phyloP scores from a whole-genome alignment of 169 alveolate species.

The Plasmodium ovale region DNA sequence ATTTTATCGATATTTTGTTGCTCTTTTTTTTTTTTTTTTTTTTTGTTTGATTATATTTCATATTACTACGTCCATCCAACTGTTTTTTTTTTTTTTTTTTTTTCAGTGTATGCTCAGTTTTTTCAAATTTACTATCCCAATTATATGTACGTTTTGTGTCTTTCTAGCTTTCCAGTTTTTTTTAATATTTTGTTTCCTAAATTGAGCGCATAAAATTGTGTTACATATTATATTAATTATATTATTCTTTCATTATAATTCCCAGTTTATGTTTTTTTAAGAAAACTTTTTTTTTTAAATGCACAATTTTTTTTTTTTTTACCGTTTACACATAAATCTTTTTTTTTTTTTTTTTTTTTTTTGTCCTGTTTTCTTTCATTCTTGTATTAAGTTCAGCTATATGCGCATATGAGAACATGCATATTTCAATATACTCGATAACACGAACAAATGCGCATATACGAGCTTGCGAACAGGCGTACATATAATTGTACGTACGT shows the following conservation, averaged over 20 bases:
- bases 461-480: too few species aligned
- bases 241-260: neutral
- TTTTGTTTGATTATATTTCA: conserved; percentile 1
- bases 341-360: too few species aligned
- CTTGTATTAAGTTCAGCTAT: neutral
- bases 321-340: neutral
- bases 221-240: neutral
- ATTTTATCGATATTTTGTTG: too few species aligned
- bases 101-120: neutral
- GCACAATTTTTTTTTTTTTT: neutral
- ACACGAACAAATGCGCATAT: too few species aligned
- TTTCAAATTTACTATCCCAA: too few species aligned
- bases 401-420: neutral
- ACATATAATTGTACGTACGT: too few species aligned
- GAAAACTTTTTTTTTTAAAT: conserved; percentile 8
- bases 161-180: neutral
- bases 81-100: neutral
- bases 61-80: neutral
- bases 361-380: neutral
- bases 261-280: neutral
- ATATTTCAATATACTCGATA: too few species aligned
- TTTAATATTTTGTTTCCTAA: neutral
- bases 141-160: too few species aligned
- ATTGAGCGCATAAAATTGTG: neutral
- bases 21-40: neutral